Evolutionary conservation across 805 yeast species (phyloP), one percentile per base, ranked within the genome.

Genomic region (Candida insectalens): DNA sequence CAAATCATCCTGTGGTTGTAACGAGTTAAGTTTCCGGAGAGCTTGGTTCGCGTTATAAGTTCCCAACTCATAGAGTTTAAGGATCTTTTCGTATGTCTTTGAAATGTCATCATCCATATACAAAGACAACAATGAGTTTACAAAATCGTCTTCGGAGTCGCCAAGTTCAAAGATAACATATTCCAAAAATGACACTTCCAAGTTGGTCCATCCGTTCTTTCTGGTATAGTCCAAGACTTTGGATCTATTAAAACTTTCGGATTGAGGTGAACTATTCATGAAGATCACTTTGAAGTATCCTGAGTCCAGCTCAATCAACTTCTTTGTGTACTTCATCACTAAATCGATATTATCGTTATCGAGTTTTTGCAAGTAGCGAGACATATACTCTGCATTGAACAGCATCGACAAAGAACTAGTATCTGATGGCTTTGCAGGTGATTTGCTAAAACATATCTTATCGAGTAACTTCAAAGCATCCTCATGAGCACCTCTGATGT

Each of bases 401-500:
- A 35, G 23, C 16, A 29, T 13, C 10, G 37, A 30, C 19, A 35
- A 16, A n/a, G 35, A 35, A 10, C 50, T 46, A 19, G 49, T 52
- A 1, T 50, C 49, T 19, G 49, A 40, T 5, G 41, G 29, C 17
- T 36, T 39, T 7, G 47, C 14, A 15, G 19, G 40, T 22, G 55
- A 46, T 5, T 35, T 37, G 13, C 38, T 38, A 26, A 46, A 40
- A 19, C 49, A 44, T 18, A 69, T 37, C 10, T 51, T 53, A n/a
- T 60, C 56, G 14, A 89, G 59, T 48, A 83, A 64, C 4, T 65
- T 57, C 27, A 92, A 58, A 0, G 96, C 94, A 33, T 77, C 73
- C 6, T 61, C 59, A 53, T 85, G 95, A 31, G 69, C 50, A 1
- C 57, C 50, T 34, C 78, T 62, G n/a, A 79, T 72, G 43, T 62